Evolutionary conservation across 148 eudicot species (phyloP).

Genomic region (Persicaria maculosa): DNA sequence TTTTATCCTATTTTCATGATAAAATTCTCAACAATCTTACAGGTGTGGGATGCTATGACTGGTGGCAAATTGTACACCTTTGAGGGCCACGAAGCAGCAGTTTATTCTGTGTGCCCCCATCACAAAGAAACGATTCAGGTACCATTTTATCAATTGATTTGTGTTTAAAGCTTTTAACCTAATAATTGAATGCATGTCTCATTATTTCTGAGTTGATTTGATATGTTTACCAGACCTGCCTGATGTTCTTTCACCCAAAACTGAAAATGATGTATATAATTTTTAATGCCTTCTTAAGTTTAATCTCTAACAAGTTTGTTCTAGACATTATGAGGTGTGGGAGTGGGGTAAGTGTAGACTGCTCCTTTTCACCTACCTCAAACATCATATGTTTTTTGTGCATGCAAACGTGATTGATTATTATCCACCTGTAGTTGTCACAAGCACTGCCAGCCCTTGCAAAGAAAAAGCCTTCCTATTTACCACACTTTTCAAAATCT

Average conservation of each 20-base stretch:
- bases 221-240: neutral
- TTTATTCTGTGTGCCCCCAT: constrained; percentile 87
- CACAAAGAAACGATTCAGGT: constrained; percentile 89
- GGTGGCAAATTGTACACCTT: constrained; percentile 71
- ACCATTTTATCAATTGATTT: constrained; percentile 2
- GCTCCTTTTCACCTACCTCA: neutral
- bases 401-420: neutral
- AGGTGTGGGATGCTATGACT: constrained; percentile 87
- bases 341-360: neutral
- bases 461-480: neutral
- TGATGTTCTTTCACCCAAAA: neutral
- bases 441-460: neutral
- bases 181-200: neutral
- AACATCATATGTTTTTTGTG: neutral
- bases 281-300: too few relatives aligned
- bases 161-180: neutral
- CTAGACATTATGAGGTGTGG: neutral
- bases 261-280: neutral
- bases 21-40: constrained; percentile 19
- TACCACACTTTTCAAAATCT: neutral
- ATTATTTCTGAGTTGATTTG: neutral
- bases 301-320: neutral
- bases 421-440: neutral
- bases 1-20: neutral
- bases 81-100: constrained; percentile 96